phyloP scores from a whole-genome alignment of 2,329 filamentous ascomycete species.

The Ascosphaera apis region DNA sequence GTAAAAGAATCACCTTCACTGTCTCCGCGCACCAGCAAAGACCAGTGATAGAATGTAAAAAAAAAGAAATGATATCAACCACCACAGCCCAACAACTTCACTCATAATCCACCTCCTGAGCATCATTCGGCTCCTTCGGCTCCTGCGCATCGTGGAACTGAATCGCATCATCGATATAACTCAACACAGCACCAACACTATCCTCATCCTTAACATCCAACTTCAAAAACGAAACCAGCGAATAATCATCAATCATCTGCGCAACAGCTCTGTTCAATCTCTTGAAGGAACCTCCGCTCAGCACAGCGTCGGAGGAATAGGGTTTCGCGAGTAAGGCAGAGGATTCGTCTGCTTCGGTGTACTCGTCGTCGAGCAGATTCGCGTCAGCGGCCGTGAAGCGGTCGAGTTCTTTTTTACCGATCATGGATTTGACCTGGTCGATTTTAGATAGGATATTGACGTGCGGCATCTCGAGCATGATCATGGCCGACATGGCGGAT shows the following conservation, averaged over 20 bases:
- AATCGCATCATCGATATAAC: slow-evolving; percentile 84
- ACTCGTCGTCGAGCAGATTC: slow-evolving; percentile 59
- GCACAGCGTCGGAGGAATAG: slow-evolving; percentile 41
- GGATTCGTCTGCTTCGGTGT: slow-evolving; percentile 27
- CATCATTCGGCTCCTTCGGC: slow-evolving; percentile 55
- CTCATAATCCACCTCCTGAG: slow-evolving; percentile 30
- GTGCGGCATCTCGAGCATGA: slow-evolving; percentile 93
- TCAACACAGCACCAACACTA: slow-evolving; percentile 62
- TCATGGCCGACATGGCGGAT: slow-evolving; percentile 95
- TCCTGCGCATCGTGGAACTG: slow-evolving; percentile 89
- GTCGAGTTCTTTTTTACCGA: slow-evolving; percentile 71
- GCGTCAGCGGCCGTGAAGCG: slow-evolving; percentile 75
- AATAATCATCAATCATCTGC: slow-evolving; percentile 84
- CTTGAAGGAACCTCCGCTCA: slow-evolving; percentile 64
- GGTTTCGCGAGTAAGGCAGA: slow-evolving; percentile 36
- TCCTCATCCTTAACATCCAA: slow-evolving; percentile 80
- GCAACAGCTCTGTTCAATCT: slow-evolving; percentile 72
- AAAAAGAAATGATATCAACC: too few species aligned
- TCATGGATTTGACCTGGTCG: slow-evolving; percentile 80
- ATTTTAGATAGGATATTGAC: slow-evolving; percentile 95
- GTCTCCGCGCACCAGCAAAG: too few species aligned
- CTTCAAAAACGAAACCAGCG: slow-evolving; percentile 89
- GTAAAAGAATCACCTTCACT: too few species aligned
- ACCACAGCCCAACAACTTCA: slow-evolving; percentile 2
- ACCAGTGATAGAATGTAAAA: too few species aligned